Percentiles rank a stretch among this genome's conserved stretches.
Evolutionary conservation across 2,329 filamentous ascomycete species (phyloP).

Genomic region (Fusarium pininemorale): DNA sequence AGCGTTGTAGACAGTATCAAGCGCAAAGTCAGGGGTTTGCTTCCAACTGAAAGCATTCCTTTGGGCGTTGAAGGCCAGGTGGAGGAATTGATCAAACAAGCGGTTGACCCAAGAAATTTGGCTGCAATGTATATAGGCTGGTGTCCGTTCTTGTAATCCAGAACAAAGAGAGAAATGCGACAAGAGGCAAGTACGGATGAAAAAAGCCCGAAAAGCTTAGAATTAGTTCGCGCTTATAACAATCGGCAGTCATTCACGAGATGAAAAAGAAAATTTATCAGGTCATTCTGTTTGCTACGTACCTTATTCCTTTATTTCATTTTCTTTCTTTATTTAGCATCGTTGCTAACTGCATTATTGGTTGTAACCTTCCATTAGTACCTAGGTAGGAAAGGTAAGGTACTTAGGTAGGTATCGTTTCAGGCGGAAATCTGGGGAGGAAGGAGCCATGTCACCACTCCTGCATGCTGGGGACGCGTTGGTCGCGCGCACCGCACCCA

Average conservation of each 20-base stretch:
- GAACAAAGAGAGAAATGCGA: background rate
- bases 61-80: slow-evolving; percentile 96
- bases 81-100: slow-evolving; percentile 91
- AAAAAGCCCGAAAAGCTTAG: background rate
- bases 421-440: background rate
- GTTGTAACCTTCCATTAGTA: background rate
- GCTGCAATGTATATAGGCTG: slow-evolving; percentile 98
- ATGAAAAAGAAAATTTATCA: background rate
- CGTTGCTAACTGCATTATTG: background rate
- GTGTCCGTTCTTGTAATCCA: slow-evolving; percentile 65
- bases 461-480: slow-evolving; percentile 36
- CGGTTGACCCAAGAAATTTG: slow-evolving; percentile 81
- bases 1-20: slow-evolving; percentile 91
- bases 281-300: background rate
- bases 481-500: slow-evolving; percentile 29
- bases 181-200: background rate
- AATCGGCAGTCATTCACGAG: background rate
- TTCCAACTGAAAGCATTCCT: slow-evolving; percentile 89
- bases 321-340: background rate
- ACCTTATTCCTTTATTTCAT: background rate
- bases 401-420: background rate
- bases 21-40: slow-evolving; percentile 83
- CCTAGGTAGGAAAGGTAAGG: no score
- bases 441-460: slow-evolving; percentile 2
- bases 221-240: background rate